These are phyloP conservation scores for Scheffersomyces quercinus DNA, from an alignment of 1,139 yeast genomes.

Conservation along the genomic window DNA sequence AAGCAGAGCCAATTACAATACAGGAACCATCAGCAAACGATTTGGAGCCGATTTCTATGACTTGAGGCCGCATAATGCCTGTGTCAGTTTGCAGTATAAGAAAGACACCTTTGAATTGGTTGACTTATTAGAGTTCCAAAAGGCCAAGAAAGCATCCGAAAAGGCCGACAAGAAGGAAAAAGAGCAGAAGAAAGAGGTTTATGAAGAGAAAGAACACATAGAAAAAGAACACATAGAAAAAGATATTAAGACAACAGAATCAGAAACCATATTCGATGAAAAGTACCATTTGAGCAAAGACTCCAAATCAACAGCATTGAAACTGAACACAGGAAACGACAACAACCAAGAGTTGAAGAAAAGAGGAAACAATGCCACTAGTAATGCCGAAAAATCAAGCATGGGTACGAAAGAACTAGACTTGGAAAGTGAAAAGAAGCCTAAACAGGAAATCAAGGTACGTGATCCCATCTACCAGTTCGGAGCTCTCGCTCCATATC, in stretches of 20 bases:
- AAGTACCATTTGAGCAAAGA: not conserved
- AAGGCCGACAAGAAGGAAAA: not conserved
- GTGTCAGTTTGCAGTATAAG: slow-evolving; percentile 10
- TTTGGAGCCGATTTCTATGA: slow-evolving; percentile 29
- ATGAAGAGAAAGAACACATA: not conserved
- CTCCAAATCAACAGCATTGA: not conserved
- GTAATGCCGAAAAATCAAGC: not conserved
- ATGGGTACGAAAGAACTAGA: not conserved
- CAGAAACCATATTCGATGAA: not conserved
- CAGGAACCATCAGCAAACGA: slow-evolving; percentile 12
- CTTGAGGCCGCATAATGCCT: slow-evolving; percentile 30
- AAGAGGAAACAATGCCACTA: not conserved
- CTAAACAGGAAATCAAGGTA: not conserved
- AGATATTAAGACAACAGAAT: not conserved
- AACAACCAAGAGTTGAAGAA: not conserved
- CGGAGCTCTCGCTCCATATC: slow-evolving; percentile 50
- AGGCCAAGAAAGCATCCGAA: not conserved
- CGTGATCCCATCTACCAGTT: slow-evolving; percentile 51
- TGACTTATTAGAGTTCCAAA: not conserved
- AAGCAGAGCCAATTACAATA: slow-evolving; percentile 42
- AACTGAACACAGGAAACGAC: not conserved
- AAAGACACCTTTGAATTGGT: not conserved
- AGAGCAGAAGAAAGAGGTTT: not conserved
- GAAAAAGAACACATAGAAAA: slow-evolving; percentile 1
- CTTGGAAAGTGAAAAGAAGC: slow-evolving; percentile 1